phyloP scores from a whole-genome alignment of 768 basidiomycete genomes.

The Vararia minispora region DNA sequence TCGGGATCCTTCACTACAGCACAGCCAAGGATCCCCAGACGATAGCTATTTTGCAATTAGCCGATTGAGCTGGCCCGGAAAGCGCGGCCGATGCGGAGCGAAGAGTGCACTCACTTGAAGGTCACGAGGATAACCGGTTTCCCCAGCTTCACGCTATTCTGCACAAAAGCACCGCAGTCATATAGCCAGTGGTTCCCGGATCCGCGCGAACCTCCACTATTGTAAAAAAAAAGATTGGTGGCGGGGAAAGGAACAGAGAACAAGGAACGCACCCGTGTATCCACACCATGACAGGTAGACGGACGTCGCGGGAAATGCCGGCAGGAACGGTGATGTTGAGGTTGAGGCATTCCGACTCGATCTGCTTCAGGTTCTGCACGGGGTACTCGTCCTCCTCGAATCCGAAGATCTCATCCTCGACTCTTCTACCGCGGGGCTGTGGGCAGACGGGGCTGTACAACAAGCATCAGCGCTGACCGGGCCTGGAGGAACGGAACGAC shows the following conservation, averaged over 20 bases:
- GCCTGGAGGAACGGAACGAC: too few species aligned
- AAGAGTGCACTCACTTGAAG: conserved; percentile 47
- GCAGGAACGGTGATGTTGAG: conserved; percentile 71
- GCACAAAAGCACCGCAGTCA: conserved; percentile 63
- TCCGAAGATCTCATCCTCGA: conserved; percentile 56
- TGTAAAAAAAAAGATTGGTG: conserved; percentile 7
- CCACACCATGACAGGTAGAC: conserved; percentile 74
- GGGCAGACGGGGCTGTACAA: conserved; percentile 61
- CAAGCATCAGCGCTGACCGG: too few species aligned
- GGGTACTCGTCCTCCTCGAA: conserved; percentile 42
- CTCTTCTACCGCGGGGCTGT: conserved; percentile 35
- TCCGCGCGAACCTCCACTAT: conserved; percentile 61
- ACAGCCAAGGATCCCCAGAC: conserved; percentile 66
- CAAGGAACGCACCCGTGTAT: conserved; percentile 57
- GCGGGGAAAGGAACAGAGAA: conserved; percentile 2
- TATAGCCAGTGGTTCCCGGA: conserved; percentile 71
- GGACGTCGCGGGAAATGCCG: conserved; percentile 38
- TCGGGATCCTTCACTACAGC: conserved; percentile 69
- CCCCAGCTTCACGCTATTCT: conserved; percentile 46
- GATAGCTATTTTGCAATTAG: conserved; percentile 38
- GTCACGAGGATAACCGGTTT: conserved; percentile 66
- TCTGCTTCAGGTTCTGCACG: conserved; percentile 42
- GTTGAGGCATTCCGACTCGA: conserved; percentile 75
- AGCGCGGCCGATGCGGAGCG: conserved; percentile 3
- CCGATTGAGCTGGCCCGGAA: conserved; percentile 4